Evolutionary conservation across 2,329 filamentous ascomycete species (phyloP).

Genomic region (Leptographium radiaticola): DNA sequence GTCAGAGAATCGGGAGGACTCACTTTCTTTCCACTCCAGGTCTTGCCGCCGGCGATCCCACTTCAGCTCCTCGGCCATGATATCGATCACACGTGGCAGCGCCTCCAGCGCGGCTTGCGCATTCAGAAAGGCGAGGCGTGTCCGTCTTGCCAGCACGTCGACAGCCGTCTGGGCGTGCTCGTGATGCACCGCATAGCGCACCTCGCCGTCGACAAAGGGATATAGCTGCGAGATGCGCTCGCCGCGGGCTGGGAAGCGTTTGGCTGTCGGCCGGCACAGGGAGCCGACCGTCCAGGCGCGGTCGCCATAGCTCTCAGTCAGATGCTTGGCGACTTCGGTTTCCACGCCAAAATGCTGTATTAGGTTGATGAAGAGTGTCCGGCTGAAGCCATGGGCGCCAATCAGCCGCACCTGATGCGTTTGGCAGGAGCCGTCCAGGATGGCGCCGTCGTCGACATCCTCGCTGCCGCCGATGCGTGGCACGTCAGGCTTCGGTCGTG

Average conservation of each 20-base stretch:
- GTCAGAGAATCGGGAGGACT: not conserved
- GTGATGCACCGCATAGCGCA: slow-evolving; percentile 75
- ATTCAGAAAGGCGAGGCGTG: slow-evolving; percentile 78
- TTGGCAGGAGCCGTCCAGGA: slow-evolving; percentile 58
- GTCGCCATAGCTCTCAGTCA: slow-evolving; percentile 80
- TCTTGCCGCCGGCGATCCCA: slow-evolving; percentile 67
- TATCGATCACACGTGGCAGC: slow-evolving; percentile 71
- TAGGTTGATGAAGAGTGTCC: slow-evolving; percentile 84
- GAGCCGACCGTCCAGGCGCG: slow-evolving; percentile 82
- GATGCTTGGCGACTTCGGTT: slow-evolving; percentile 81
- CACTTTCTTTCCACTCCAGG: slow-evolving; percentile 61
- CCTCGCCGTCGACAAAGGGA: slow-evolving; percentile 84
- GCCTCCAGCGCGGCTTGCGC: slow-evolving; percentile 82
- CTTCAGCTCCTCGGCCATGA: slow-evolving; percentile 73
- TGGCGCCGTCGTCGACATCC: slow-evolving; percentile 55
- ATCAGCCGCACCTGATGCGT: slow-evolving; percentile 61
- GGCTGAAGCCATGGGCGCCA: slow-evolving; percentile 68
- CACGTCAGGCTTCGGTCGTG: slow-evolving; percentile 27
- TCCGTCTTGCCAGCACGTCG: slow-evolving; percentile 76
- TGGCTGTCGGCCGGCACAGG: slow-evolving; percentile 61
- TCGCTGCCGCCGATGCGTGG: slow-evolving; percentile 57
- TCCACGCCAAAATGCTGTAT: slow-evolving; percentile 90
- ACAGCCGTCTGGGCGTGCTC: slow-evolving; percentile 88
- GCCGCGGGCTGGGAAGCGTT: slow-evolving; percentile 72
- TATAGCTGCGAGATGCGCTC: slow-evolving; percentile 70